Evolutionary conservation across 352 stramenopile genomes (phyloP).

Genomic region (Phytophthora palmivora): DNA sequence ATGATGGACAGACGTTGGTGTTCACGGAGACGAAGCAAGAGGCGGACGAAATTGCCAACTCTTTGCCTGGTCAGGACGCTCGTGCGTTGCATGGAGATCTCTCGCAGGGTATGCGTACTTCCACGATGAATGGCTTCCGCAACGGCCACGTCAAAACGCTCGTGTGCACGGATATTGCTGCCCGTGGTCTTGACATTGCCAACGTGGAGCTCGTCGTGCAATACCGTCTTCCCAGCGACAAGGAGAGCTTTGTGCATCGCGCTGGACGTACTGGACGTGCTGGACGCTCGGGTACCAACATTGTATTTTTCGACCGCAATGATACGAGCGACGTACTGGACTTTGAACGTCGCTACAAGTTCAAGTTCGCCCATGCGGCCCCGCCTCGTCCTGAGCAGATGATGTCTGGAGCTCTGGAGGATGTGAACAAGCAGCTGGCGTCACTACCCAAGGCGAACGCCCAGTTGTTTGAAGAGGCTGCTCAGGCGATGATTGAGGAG

Average conservation of each 20-base stretch:
- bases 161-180: slow-evolving; percentile 92
- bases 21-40: slow-evolving; percentile 98
- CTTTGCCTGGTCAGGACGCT: slow-evolving; percentile 65
- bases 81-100: slow-evolving; percentile 81
- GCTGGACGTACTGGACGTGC: slow-evolving; percentile 91
- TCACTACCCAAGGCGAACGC: slow-evolving; percentile 53
- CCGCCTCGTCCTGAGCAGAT: slow-evolving; percentile 66
- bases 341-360: slow-evolving; percentile 83
- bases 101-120: slow-evolving; percentile 88
- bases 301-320: slow-evolving; percentile 85
- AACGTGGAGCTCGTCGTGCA: slow-evolving; percentile 94
- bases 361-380: slow-evolving; percentile 69
- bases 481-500: slow-evolving; percentile 60
- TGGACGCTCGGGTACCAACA: slow-evolving; percentile 82
- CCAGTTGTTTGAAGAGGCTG: slow-evolving; percentile 66
- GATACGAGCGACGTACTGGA: slow-evolving; percentile 74
- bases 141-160: slow-evolving; percentile 94
- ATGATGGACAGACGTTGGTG: slow-evolving; percentile 91
- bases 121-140: slow-evolving; percentile 97
- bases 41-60: slow-evolving; percentile 94
- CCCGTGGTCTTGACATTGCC: slow-evolving; percentile 90
- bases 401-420: slow-evolving; percentile 59
- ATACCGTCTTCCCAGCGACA: slow-evolving; percentile 93
- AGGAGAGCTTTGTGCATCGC: slow-evolving; percentile 96
- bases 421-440: slow-evolving; percentile 60